Conservation (phyloP, 345 rosid genomes). For the Eucalyptus rudis region DNA sequence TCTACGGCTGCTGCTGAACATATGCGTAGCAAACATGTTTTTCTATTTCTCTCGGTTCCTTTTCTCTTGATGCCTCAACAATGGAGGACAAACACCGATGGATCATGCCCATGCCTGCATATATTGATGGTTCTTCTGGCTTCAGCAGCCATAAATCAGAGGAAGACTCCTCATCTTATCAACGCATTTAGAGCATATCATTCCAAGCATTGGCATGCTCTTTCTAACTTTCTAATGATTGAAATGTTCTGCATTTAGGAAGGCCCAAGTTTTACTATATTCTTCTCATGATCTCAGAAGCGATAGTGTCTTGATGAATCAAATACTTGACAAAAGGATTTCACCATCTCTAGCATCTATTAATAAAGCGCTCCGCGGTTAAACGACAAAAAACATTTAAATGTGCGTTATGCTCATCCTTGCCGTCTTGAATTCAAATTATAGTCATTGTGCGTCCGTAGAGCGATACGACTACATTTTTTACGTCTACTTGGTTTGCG, state of each 20-base stretch:
- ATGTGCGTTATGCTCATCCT: background rate
- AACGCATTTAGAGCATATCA: background rate
- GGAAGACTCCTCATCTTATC: background rate
- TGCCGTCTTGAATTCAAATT: background rate
- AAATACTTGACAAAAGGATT: background rate
- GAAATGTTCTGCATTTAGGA: background rate
- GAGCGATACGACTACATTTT: background rate
- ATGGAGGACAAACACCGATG: background rate
- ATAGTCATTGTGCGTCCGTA: background rate
- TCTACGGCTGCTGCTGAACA: background rate
- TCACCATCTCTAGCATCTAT: background rate
- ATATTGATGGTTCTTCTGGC: background rate
- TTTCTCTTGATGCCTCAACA: background rate
- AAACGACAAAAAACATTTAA: background rate
- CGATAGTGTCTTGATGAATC: background rate
- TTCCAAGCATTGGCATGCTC: background rate
- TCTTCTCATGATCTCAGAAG: background rate
- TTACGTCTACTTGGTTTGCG: background rate
- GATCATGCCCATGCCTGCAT: background rate
- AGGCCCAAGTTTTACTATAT: background rate
- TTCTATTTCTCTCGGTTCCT: background rate
- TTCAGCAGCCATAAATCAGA: background rate
- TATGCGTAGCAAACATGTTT: background rate
- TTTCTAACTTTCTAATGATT: background rate
- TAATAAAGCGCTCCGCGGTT: background rate